Evolutionary conservation across 139 green algal genomes (phyloP), one percentile per base, ranked within the genome.

Genomic region (Picochlorum sp.): DNA sequence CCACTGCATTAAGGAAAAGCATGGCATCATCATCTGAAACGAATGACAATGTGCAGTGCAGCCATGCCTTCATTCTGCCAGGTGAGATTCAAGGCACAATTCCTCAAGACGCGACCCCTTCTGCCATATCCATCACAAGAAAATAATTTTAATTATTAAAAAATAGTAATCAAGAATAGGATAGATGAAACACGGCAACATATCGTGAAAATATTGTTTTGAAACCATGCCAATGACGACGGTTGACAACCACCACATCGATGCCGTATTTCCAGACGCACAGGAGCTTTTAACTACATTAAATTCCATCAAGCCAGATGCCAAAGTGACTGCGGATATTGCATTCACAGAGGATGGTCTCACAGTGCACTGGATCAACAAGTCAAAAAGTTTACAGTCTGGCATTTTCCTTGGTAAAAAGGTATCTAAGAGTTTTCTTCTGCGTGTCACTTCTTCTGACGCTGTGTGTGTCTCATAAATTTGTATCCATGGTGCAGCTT

Each of bases 361-460:
- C 4, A 66, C 61, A 20, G 23, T 66, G 32, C 26, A 56, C 23
- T 66, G 61, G 61, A 32, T 24, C 2, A 28, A 66, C 44, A 15
- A 7, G 14, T 66, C 61, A 26, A 66, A 75, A 50, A 18, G 49
- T 24, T 64, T 75, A 37, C 69, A 75, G 38, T 75, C 69, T 38
- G 69, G 61, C 10, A 58, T 75, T 16, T 75, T 58, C 5, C 28
- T 75, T 8, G 65, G 69, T 28, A 18, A 46, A 18, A 46, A 59
- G 60, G 68, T 74, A 59, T 10, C 7, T 28, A 28, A 0, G n/a
- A 20, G 16, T 26, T 24, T 54, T 10, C n/a, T 20, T 20, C 47
- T 20, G 47, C 3, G 6, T 54, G 14, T 24, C 6, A 24, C 24
- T 41, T 41, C 34, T 41, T 11, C 7, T 41, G 34, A 14, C 1